phyloP scores from a whole-genome alignment of 495 filamentous ascomycete species.

The Chaetomium fimeti region DNA sequence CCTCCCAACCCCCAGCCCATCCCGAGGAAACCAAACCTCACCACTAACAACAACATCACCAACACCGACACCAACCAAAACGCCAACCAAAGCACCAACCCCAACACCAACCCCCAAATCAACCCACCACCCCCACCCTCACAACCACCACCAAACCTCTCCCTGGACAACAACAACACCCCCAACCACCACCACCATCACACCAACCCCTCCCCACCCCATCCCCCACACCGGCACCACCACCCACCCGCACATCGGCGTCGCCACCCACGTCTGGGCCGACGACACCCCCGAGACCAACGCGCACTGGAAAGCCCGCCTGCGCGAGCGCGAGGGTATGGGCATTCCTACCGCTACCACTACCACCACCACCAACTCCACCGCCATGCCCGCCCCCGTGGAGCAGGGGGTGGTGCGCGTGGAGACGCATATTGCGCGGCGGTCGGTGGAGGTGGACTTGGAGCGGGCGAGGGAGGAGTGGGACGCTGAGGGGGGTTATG shows the following conservation, averaged over 20 bases:
- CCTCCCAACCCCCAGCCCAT: not conserved
- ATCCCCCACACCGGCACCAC: not conserved
- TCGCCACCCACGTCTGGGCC: conserved; percentile 17
- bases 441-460: not conserved
- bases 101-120: not conserved
- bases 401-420: conserved; percentile 15
- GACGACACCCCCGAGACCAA: not conserved
- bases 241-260: not conserved
- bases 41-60: not conserved
- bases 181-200: not conserved
- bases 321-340: no score
- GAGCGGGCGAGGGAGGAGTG: not conserved
- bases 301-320: not conserved
- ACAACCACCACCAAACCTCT: not conserved
- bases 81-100: conserved; percentile 4
- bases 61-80: no score
- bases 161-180: not conserved
- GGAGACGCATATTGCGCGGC: conserved; percentile 20
- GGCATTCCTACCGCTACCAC: no score
- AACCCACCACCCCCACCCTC: no score
- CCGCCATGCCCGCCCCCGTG: no score
- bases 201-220: not conserved
- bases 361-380: no score
- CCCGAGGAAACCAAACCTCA: conserved; percentile 5
- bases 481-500: no score